These are phyloP conservation scores for Cladophialophora bantiana DNA, from an alignment of 2,329 filamentous ascomycete species.

Conservation along the genomic window DNA sequence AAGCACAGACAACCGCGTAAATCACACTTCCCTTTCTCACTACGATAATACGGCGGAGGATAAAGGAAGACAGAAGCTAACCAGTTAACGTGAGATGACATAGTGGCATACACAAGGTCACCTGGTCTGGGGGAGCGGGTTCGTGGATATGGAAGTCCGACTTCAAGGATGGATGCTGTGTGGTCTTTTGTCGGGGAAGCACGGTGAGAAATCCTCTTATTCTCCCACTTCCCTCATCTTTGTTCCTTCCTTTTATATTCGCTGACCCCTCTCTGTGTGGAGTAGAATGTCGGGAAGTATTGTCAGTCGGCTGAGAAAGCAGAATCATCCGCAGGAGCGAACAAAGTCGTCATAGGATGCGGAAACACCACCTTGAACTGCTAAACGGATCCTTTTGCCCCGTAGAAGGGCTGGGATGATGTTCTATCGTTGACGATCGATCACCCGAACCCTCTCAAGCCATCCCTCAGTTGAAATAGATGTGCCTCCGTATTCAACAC, in stretches of 20 bases:
- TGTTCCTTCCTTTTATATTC: not conserved
- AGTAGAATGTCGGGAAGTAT: slow-evolving; percentile 29
- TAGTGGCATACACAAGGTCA: slow-evolving; percentile 22
- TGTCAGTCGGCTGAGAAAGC: slow-evolving; percentile 23
- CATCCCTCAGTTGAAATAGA: slow-evolving; percentile 42
- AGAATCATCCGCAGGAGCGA: slow-evolving; percentile 23
- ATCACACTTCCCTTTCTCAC: not conserved
- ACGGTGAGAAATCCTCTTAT: slow-evolving; percentile 7
- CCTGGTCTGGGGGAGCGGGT: slow-evolving; percentile 19
- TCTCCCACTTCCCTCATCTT: not conserved
- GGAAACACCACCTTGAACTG: slow-evolving; percentile 24
- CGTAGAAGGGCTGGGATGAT: not conserved
- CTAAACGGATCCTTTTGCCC: not conserved
- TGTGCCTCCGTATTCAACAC: slow-evolving; percentile 54
- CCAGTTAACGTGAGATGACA: not conserved
- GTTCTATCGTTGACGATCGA: not conserved
- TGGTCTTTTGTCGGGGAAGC: slow-evolving; percentile 28
- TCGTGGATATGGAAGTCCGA: slow-evolving; percentile 26
- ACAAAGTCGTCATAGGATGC: slow-evolving; percentile 16
- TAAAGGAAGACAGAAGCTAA: not conserved
- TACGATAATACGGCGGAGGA: not conserved
- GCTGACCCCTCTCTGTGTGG: not conserved
- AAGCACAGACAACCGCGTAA: slow-evolving; percentile 8
- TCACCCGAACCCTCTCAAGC: slow-evolving; percentile 10
- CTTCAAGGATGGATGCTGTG: slow-evolving; percentile 25